Evolutionary conservation across 2,329 filamentous ascomycete species (phyloP).

Genomic region (Penicillium paneum): DNA sequence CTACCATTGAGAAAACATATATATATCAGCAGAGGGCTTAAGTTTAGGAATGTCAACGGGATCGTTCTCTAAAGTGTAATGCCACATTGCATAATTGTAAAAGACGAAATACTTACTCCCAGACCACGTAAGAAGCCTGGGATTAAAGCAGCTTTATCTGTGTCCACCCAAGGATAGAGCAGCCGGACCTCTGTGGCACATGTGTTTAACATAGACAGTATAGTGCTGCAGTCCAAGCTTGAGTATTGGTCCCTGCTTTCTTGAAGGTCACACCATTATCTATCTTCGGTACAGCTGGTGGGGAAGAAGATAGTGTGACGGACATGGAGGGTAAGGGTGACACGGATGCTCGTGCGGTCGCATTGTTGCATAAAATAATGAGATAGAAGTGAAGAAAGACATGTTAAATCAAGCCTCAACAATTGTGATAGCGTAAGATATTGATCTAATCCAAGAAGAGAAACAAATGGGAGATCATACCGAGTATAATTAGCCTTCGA

Average conservation of each 20-base stretch:
- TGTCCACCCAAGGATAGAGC: not conserved
- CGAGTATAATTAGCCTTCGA: not conserved
- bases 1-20: not conserved
- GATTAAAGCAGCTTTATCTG: not conserved
- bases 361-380: conserved; percentile 14
- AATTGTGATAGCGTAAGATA: not conserved
- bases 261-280: conserved; percentile 20
- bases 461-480: not conserved
- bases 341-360: conserved; percentile 16
- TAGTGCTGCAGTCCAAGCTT: conserved; percentile 12
- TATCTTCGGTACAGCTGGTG: conserved; percentile 23
- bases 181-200: not conserved
- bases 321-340: conserved; percentile 13
- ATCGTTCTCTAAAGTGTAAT: not conserved
- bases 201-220: not conserved
- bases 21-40: not conserved
- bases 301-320: conserved; percentile 20
- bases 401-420: not conserved
- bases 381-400: conserved; percentile 1
- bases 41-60: not conserved
- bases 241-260: conserved; percentile 29
- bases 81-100: not conserved
- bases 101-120: not conserved
- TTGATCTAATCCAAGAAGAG: not conserved
- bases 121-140: not conserved